Evolutionary conservation across 306 rosid species (phyloP).

Genomic region (Herpetospermum pedunculosum): DNA sequence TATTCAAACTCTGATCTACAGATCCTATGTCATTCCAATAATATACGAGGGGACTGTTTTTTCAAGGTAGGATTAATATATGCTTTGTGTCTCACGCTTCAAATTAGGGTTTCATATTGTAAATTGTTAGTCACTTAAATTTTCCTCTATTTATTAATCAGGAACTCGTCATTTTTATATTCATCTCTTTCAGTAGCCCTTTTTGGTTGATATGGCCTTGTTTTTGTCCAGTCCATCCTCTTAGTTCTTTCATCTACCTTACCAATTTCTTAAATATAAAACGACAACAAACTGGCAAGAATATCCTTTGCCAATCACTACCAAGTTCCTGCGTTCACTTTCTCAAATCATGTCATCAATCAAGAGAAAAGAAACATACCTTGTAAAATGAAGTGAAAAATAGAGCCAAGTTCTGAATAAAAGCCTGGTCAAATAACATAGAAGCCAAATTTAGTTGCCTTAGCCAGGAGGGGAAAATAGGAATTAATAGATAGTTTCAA

Average conservation of each 20-base stretch:
- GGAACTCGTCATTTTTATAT: neutral
- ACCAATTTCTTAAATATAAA: neutral
- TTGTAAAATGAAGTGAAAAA: slow-evolving; percentile 87
- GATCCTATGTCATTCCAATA: neutral
- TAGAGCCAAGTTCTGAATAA: slow-evolving; percentile 87
- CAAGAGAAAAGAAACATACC: slow-evolving; percentile 28
- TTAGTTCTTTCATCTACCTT: neutral
- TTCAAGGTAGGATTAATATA: neutral
- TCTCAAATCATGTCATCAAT: slow-evolving; percentile 2
- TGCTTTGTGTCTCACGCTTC: neutral
- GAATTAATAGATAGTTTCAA: neutral
- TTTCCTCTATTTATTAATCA: neutral
- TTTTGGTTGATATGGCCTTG: neutral
- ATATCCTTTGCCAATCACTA: neutral
- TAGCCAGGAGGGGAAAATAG: neutral
- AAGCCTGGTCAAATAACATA: slow-evolving; percentile 40
- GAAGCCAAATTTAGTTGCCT: slow-evolving; percentile 5
- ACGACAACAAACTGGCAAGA: neutral
- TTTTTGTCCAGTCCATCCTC: neutral
- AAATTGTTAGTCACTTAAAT: neutral
- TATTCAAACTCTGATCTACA: neutral
- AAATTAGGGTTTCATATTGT: neutral
- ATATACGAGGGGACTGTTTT: neutral
- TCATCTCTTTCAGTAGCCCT: neutral
- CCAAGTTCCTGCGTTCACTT: neutral